Conservation (phyloP, 1,284 basidiomycete genomes). For the Rhizoctonia solani region DNA sequence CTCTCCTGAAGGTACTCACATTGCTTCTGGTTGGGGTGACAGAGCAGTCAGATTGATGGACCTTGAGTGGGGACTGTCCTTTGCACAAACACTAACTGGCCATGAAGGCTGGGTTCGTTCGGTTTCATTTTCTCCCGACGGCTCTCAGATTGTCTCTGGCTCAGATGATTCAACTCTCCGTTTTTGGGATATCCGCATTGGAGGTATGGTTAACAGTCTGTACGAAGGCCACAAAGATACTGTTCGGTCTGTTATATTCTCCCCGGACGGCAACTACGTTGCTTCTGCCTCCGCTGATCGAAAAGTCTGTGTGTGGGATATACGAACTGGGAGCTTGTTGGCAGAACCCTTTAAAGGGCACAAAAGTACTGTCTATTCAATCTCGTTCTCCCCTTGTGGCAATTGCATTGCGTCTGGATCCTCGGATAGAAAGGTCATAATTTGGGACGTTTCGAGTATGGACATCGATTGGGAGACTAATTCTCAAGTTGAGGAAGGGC, state of each 20-base stretch:
- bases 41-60: conserved; percentile 14
- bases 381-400: conserved; percentile 31
- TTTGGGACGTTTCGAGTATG: too few species aligned
- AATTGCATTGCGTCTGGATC: conserved; percentile 26
- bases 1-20: neutral
- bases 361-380: neutral
- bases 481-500: too few species aligned
- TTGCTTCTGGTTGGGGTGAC: conserved; percentile 21
- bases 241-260: conserved; percentile 18
- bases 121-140: conserved; percentile 15
- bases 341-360: neutral
- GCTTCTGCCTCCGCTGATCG: conserved; percentile 27
- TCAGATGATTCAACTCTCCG: conserved; percentile 4
- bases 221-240: neutral
- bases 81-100: neutral
- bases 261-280: conserved; percentile 18
- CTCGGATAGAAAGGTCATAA: conserved; percentile 16
- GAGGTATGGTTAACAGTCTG: neutral
- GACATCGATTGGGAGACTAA: too few species aligned
- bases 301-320: neutral
- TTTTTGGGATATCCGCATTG: conserved; percentile 1
- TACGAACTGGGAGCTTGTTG: neutral
- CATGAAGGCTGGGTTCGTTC: neutral
- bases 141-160: conserved; percentile 1
- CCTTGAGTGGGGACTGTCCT: neutral